Base-by-base conservation (phyloP, 805 yeast genomes). In the Candida germanica region DNA sequence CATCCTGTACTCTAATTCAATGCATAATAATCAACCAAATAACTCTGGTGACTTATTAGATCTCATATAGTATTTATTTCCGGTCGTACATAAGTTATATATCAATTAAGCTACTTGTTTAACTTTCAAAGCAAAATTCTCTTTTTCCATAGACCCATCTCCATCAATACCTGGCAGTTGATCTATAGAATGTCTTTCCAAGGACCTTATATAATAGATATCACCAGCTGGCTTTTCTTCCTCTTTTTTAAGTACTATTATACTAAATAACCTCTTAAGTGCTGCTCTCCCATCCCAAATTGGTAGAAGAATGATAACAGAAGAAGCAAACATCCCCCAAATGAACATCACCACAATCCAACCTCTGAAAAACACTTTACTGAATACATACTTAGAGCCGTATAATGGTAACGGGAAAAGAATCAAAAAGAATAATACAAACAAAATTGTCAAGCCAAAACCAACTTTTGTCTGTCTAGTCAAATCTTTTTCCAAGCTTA, bases 281-380 rank as follows among this genome's bases (percentile, higher is more conserved):
- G 80, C 85, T 20, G 62, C 55, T 46, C 87, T 66, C 26, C 89
- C 87, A 54, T 86, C 86, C 64, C 71, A 72, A 29, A 85, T 50
- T 24, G 95, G 95, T 47, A 69, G 78, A 18, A 84, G 39, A 12
- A 50, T 39, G 26, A 53, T 53, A 3, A 40, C 34, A 14, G 41
- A 40, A 3, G 56, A 50, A 3, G 58, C 53, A 33, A 43, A 31
- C 33, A 52, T 50, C 3, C 51, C 45, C 58, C 58, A 54, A 30
- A 54, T 43, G 30, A 54, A 52, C 37, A 51, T 42, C 23, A 54
- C 59, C 13, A 42, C 52, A 19, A 51, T 43, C 54, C 56, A 54
- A 18, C 58, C 58, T 5, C 50, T 45, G 39, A 54, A 53, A 38
- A 53, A 54, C 29, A 34, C 11, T 29, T 44, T 46, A 35, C 51